Conservation (phyloP, 2,329 filamentous ascomycete genomes). For the Calonectria pteridis region DNA sequence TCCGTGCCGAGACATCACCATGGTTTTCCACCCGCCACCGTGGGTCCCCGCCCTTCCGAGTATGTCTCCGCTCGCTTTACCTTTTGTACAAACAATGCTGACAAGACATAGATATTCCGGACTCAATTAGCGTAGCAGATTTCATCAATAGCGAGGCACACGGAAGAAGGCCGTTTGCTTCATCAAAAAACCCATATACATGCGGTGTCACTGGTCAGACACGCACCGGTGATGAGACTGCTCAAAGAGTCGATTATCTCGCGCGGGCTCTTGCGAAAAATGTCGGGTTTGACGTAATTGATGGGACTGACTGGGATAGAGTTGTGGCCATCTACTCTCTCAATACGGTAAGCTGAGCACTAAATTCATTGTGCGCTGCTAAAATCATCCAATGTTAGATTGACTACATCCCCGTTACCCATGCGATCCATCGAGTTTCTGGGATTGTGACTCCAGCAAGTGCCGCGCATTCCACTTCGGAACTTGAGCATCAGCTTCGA, state of each 20-base stretch:
- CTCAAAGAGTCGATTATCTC: background rate
- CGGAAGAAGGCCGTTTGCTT: background rate
- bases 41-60: background rate
- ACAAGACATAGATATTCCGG: background rate
- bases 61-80: background rate
- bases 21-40: background rate
- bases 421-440: slow-evolving; percentile 76
- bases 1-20: background rate
- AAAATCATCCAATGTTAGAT: background rate
- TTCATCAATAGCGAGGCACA: slow-evolving; percentile 3
- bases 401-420: slow-evolving; percentile 52
- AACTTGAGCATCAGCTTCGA: slow-evolving; percentile 76
- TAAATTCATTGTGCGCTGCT: background rate
- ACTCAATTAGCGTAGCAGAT: background rate
- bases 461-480: slow-evolving; percentile 74
- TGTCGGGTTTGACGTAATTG: background rate
- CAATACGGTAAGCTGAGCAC: background rate
- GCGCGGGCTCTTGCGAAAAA: background rate
- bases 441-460: slow-evolving; percentile 78
- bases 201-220: background rate
- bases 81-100: background rate
- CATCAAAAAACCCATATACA: background rate
- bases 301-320: slow-evolving; percentile 2
- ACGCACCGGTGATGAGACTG: background rate
- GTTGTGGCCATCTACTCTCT: background rate